These are phyloP conservation scores for Ascodesmis nigricans DNA, from an alignment of 495 filamentous ascomycete genomes.

Conservation along the genomic window DNA sequence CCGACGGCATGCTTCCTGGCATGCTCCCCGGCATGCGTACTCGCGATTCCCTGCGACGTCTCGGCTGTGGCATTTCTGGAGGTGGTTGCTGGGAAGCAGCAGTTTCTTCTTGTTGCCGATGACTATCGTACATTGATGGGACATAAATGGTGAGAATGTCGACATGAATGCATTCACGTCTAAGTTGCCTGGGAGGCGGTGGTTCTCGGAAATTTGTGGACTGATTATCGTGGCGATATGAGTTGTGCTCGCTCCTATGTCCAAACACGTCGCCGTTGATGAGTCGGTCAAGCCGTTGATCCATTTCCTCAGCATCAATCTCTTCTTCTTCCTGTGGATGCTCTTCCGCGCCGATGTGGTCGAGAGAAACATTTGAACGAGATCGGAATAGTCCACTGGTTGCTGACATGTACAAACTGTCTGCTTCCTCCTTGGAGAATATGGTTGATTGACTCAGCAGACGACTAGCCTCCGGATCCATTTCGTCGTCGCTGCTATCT, in stretches of 20 bases:
- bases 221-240: too few species aligned
- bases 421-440: slow-evolving; percentile 77
- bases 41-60: too few species aligned
- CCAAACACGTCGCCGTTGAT: slow-evolving; percentile 6
- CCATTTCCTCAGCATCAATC: slow-evolving; percentile 19
- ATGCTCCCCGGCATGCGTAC: too few species aligned
- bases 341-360: slow-evolving; percentile 3
- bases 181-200: slow-evolving; percentile 1
- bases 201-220: too few species aligned
- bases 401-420: slow-evolving; percentile 88
- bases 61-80: too few species aligned
- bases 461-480: slow-evolving; percentile 20
- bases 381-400: slow-evolving; percentile 26
- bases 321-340: slow-evolving; percentile 12
- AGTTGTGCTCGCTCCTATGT: too few species aligned
- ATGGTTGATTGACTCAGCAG: slow-evolving; percentile 40
- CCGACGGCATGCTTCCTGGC: too few species aligned
- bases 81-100: too few species aligned
- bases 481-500: slow-evolving; percentile 27
- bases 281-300: slow-evolving; percentile 12
- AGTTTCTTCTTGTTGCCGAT: too few species aligned
- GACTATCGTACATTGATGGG: slow-evolving; percentile 27
- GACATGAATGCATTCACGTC: slow-evolving; percentile 23
- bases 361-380: slow-evolving; percentile 23
- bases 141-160: slow-evolving; percentile 35